Conservation (phyloP, 73 alveolate genomes). For the Stentor coeruleus region DNA sequence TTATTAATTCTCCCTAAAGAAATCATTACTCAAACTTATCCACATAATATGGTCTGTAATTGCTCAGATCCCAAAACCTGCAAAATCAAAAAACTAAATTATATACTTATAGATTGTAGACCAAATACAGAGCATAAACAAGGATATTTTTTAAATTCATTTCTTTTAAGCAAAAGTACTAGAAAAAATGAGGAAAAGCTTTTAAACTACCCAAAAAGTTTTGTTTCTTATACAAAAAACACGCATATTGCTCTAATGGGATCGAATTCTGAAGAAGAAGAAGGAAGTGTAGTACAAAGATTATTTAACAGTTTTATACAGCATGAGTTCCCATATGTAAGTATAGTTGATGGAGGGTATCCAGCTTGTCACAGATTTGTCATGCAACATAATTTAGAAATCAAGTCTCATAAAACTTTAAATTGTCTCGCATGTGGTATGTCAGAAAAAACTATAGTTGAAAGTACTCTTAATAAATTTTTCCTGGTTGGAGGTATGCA, state of each 20-base stretch:
- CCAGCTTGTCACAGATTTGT: background rate
- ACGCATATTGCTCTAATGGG: background rate
- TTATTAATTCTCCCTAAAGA: background rate
- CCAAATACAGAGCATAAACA: background rate
- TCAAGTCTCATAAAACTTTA: background rate
- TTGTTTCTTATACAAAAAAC: background rate
- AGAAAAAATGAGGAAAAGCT: background rate
- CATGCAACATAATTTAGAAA: background rate
- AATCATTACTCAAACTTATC: background rate
- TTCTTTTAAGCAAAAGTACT: background rate
- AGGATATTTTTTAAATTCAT: background rate
- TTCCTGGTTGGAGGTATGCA: background rate
- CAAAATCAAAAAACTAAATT: background rate
- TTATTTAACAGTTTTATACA: background rate
- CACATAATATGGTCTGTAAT: background rate
- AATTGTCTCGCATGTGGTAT: background rate
- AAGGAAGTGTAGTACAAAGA: background rate
- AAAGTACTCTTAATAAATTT: background rate
- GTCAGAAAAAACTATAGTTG: background rate
- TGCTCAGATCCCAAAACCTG: no score
- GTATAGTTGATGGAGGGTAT: slow-evolving; percentile 2
- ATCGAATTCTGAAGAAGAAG: background rate
- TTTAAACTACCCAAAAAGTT: background rate
- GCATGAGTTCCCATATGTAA: background rate
- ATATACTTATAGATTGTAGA: background rate